Conservation (phyloP, 768 basidiomycete species). For the Lactarius deliciosus region DNA sequence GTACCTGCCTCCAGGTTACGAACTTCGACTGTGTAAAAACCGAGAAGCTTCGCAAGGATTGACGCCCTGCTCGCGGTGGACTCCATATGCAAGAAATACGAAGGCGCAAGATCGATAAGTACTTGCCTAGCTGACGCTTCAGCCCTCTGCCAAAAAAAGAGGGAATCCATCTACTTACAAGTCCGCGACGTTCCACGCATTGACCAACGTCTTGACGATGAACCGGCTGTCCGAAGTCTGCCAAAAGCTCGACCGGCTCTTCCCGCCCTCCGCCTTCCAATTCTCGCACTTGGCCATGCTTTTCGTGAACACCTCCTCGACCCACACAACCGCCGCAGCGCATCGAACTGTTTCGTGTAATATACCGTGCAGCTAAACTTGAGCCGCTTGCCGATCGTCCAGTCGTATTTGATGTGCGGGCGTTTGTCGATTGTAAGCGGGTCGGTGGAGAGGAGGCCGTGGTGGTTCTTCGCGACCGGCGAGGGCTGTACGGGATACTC, state of each 20-base stretch:
- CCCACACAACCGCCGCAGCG: constrained; percentile 63
- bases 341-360: constrained; percentile 79
- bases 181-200: constrained; percentile 86
- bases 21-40: constrained; percentile 79
- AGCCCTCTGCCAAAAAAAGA: not conserved
- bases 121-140: constrained; percentile 54
- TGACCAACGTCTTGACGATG: constrained; percentile 83
- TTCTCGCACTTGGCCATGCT: constrained; percentile 59
- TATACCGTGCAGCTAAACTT: constrained; percentile 82
- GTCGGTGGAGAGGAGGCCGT: constrained; percentile 47
- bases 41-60: constrained; percentile 73
- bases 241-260: constrained; percentile 81
- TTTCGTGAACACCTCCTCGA: constrained; percentile 56
- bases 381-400: constrained; percentile 70
- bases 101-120: constrained; percentile 70
- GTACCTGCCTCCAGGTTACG: constrained; percentile 67
- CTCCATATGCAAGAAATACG: constrained; percentile 79
- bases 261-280: constrained; percentile 79
- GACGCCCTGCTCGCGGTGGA: constrained; percentile 64
- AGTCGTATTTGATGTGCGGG: constrained; percentile 83
- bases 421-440: constrained; percentile 56
- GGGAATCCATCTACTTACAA: constrained; percentile 53
- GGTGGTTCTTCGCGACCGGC: constrained; percentile 45
- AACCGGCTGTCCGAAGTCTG: constrained; percentile 75
- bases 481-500: constrained; percentile 37